Percentiles rank a stretch among this genome's conserved stretches.
phyloP scores from a whole-genome alignment of 2,329 filamentous ascomycete genomes.

The Phialocephala sp. region DNA sequence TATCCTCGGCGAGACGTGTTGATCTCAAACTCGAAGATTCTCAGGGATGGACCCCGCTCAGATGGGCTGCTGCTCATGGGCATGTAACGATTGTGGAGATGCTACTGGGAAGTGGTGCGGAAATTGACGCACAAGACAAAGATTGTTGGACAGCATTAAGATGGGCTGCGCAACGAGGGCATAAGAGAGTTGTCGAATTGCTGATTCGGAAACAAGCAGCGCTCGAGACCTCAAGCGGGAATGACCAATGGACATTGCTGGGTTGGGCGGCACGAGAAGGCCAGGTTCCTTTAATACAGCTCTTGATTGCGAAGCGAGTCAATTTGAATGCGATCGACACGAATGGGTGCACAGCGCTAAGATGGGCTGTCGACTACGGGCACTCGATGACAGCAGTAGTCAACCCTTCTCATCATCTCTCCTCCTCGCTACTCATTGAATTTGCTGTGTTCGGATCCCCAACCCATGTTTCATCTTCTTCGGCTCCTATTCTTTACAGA shows the following conservation, averaged over 20 bases:
- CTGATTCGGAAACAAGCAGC: slow-evolving; percentile 6
- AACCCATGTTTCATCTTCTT: no score
- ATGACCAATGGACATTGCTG: slow-evolving; percentile 14
- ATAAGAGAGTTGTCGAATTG: slow-evolving; percentile 10
- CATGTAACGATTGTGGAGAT: slow-evolving; percentile 1
- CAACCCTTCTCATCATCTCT: no score
- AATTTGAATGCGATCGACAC: slow-evolving; percentile 5
- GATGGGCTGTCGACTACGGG: slow-evolving; percentile 16
- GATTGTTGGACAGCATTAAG: slow-evolving; percentile 13
- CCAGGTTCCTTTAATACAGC: slow-evolving; percentile 4
- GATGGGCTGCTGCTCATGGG: slow-evolving; percentile 12
- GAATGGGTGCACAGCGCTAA: slow-evolving; percentile 11
- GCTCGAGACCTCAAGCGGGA: not conserved
- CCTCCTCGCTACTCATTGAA: no score
- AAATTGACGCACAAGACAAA: slow-evolving; percentile 15
- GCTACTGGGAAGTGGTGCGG: slow-evolving; percentile 15
- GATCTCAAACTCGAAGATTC: slow-evolving; percentile 15
- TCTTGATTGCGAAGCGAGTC: slow-evolving; percentile 13
- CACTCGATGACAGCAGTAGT: slow-evolving; percentile 1
- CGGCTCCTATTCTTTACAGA: no score
- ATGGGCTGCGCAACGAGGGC: slow-evolving; percentile 13
- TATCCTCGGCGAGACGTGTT: slow-evolving; percentile 6
- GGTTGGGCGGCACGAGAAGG: slow-evolving; percentile 17
- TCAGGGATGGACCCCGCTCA: slow-evolving; percentile 12
- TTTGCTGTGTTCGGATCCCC: no score